Evolutionary conservation across 176 grass and related monocot species (phyloP).

Genomic region (Pharus latifolius): DNA sequence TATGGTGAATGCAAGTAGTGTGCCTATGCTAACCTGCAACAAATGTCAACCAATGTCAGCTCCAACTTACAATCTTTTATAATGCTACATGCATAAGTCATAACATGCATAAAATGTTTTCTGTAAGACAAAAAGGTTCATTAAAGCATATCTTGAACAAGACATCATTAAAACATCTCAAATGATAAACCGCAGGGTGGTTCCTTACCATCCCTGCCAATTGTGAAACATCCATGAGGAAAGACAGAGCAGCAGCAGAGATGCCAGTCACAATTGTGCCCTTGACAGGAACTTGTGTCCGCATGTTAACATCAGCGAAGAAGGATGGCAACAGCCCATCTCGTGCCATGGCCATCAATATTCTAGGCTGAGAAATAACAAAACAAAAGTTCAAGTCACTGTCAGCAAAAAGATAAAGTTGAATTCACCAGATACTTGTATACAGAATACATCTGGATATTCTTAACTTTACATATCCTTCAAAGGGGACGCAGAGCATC

Average conservation of each 20-base stretch:
- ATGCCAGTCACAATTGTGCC: conserved; percentile 77
- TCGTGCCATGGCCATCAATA: conserved; percentile 84
- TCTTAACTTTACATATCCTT: neutral
- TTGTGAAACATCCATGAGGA: conserved; percentile 89
- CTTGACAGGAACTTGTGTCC: conserved; percentile 85
- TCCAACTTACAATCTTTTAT: neutral
- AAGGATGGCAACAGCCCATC: conserved; percentile 66
- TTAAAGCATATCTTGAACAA: neutral
- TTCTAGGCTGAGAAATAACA: conserved; percentile 57
- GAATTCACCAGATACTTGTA: neutral
- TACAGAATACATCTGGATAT: neutral
- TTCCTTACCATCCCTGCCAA: conserved; percentile 75
- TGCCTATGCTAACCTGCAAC: conserved; percentile 80
- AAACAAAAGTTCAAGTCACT: neutral
- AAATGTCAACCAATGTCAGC: neutral
- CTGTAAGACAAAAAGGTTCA: neutral
- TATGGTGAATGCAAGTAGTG: conserved; percentile 66
- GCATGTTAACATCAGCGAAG: conserved; percentile 59
- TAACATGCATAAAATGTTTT: neutral
- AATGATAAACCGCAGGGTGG: neutral
- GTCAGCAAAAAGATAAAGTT: neutral
- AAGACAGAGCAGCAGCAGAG: conserved; percentile 53
- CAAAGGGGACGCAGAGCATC: neutral
- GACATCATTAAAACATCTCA: neutral
- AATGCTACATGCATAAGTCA: neutral